These are phyloP conservation scores for Akanthomyces lecanii DNA, from an alignment of 2,329 filamentous ascomycete genomes.

Conservation along the genomic window DNA sequence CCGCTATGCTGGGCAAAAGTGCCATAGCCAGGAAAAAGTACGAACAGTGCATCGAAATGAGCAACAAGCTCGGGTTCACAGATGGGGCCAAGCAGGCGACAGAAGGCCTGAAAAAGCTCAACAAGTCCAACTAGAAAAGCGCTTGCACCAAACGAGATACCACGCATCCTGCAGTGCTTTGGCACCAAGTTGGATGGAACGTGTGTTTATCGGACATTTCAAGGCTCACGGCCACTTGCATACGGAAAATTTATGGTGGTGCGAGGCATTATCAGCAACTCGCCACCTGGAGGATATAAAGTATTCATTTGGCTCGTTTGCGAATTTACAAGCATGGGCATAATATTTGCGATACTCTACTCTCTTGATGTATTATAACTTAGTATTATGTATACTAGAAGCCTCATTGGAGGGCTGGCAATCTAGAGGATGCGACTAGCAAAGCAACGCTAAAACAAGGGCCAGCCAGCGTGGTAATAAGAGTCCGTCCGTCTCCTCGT, in stretches of 20 bases:
- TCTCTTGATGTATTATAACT: neutral
- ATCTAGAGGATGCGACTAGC: neutral
- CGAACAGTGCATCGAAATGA: conserved; percentile 61
- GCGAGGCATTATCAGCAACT: neutral
- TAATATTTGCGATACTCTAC: neutral
- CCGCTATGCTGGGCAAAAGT: conserved; percentile 65
- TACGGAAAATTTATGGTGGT: neutral
- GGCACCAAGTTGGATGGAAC: no score
- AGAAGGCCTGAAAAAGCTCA: conserved; percentile 41
- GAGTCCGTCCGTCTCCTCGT: neutral
- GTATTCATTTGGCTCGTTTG: neutral
- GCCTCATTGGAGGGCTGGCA: neutral
- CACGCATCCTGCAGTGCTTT: neutral
- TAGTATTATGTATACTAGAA: neutral
- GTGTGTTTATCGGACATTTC: neutral
- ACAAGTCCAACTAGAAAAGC: conserved; percentile 11
- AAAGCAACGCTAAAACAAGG: neutral
- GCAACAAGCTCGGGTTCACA: conserved; percentile 48
- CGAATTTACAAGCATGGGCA: neutral
- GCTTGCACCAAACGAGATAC: no score
- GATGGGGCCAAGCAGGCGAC: conserved; percentile 51
- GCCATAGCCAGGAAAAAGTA: conserved; percentile 65
- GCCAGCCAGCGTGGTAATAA: neutral
- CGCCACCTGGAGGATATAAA: neutral
- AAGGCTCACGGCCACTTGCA: neutral